Evolutionary conservation across 106 monocot species (phyloP).

Genomic region (Dioscorea zingiberensis): DNA sequence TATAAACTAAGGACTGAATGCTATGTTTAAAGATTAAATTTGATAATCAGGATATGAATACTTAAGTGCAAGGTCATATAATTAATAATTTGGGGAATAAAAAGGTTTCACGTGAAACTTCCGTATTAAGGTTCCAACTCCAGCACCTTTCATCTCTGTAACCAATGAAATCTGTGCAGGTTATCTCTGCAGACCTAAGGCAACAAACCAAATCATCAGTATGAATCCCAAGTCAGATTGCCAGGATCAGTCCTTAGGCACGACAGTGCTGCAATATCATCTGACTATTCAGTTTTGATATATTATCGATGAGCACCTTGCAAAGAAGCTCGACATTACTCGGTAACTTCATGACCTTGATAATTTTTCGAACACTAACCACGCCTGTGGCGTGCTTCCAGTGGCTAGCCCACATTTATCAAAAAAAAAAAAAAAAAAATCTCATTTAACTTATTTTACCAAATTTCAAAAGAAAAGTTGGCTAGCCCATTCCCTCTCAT

Average conservation of each 20-base stretch:
- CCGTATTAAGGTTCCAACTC: background rate
- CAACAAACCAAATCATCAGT: constrained; percentile 22
- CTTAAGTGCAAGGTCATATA: no score
- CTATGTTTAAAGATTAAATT: no score
- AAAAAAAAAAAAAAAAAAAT: no score
- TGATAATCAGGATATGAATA: no score
- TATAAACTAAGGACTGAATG: no score
- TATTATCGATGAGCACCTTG: constrained; percentile 25
- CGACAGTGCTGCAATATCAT: constrained; percentile 21
- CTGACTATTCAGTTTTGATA: constrained; percentile 10
- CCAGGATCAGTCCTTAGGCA: constrained; percentile 21
- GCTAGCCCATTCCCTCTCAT: no score
- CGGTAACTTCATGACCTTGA: constrained; percentile 30
- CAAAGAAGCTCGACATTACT: constrained; percentile 27
- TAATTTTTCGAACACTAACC: constrained; percentile 9
- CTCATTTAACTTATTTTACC: no score
- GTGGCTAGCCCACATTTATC: no score
- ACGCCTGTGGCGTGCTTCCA: no score
- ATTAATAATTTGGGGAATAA: no score
- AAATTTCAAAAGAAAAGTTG: no score
- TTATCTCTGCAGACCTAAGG: constrained; percentile 45
- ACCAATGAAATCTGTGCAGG: constrained; percentile 75
- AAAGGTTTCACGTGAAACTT: no score
- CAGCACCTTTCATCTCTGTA: constrained; percentile 23
- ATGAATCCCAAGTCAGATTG: constrained; percentile 28